phyloP scores from a whole-genome alignment of 164 flowering plant genomes.

The Euptelea pleiosperma region DNA sequence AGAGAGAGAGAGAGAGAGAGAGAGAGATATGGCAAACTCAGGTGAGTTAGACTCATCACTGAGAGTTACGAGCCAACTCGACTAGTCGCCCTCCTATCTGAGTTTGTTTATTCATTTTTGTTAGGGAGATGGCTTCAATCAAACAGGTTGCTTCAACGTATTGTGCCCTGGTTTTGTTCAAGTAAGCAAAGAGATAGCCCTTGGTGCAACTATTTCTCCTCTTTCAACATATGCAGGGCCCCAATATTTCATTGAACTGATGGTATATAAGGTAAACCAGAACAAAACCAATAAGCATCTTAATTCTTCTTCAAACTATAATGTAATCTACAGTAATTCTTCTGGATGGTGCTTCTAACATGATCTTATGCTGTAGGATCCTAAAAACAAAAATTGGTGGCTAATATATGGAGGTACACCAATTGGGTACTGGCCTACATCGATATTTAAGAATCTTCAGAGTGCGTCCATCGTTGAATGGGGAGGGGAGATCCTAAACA shows the following conservation, averaged over 20 bases:
- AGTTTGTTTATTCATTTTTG: not conserved
- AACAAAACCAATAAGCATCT: not conserved
- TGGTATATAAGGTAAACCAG: slow-evolving; percentile 16
- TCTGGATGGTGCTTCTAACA: too few species aligned
- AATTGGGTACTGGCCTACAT: slow-evolving; percentile 10
- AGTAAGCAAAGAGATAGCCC: slow-evolving; percentile 10
- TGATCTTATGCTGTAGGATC: not conserved
- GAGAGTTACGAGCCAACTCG: too few species aligned
- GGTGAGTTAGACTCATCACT: too few species aligned
- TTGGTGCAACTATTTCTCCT: slow-evolving; percentile 23
- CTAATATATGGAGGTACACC: not conserved
- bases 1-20: too few species aligned
- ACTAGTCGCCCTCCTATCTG: too few species aligned
- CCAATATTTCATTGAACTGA: slow-evolving; percentile 9
- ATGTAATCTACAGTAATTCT: not conserved
- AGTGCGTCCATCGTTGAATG: not conserved
- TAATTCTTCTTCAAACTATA: not conserved
- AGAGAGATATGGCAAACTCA: too few species aligned
- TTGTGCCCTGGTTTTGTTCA: slow-evolving; percentile 30
- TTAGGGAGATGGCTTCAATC: slow-evolving; percentile 21
- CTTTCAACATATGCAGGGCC: slow-evolving; percentile 10
- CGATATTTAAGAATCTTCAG: not conserved
- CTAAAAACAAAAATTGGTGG: slow-evolving; percentile 1
- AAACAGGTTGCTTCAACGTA: slow-evolving; percentile 24
- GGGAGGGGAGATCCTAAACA: slow-evolving; percentile 9